phyloP scores from a whole-genome alignment of 2,329 filamentous ascomycete genomes.

The Ophiostoma piceae region DNA sequence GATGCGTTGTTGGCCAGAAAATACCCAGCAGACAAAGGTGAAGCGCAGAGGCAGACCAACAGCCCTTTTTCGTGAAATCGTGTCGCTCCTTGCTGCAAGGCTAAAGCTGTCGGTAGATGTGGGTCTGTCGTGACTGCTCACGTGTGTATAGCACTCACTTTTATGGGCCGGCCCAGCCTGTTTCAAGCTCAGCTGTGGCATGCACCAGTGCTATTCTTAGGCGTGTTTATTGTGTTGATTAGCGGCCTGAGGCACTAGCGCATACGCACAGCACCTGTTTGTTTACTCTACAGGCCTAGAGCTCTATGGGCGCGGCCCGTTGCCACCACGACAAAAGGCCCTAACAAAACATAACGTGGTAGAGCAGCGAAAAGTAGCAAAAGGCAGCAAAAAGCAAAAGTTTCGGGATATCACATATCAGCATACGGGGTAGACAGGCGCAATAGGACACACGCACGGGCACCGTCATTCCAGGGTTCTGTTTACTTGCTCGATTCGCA shows the following conservation, averaged over 20 bases:
- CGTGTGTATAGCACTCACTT: not conserved
- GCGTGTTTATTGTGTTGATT: not conserved
- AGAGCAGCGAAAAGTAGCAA: not conserved
- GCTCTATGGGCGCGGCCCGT: constrained; percentile 26
- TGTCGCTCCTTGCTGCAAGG: constrained; percentile 16
- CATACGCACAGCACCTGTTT: constrained; percentile 17
- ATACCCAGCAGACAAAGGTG: not conserved
- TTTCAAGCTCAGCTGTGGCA: not conserved
- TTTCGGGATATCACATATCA: not conserved
- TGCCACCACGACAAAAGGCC: constrained; percentile 31
- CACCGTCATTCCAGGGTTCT: not conserved
- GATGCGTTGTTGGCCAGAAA: not conserved
- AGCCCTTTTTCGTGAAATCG: constrained; percentile 19
- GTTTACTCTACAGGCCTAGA: constrained; percentile 29
- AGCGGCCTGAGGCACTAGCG: constrained; percentile 21
- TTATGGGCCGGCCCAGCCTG: not conserved
- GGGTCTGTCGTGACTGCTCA: not conserved
- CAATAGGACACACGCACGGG: not conserved
- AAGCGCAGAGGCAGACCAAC: not conserved
- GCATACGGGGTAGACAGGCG: not conserved
- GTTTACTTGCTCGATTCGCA: not conserved
- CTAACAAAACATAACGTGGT: not conserved
- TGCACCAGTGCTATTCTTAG: not conserved
- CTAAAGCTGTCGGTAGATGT: not conserved
- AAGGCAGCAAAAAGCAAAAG: not conserved